A percentile compares a stretch with the other conserved stretches of the same genome.
phyloP scores from a whole-genome alignment of 352 stramenopile species.

The Phytophthora hibernalis region DNA sequence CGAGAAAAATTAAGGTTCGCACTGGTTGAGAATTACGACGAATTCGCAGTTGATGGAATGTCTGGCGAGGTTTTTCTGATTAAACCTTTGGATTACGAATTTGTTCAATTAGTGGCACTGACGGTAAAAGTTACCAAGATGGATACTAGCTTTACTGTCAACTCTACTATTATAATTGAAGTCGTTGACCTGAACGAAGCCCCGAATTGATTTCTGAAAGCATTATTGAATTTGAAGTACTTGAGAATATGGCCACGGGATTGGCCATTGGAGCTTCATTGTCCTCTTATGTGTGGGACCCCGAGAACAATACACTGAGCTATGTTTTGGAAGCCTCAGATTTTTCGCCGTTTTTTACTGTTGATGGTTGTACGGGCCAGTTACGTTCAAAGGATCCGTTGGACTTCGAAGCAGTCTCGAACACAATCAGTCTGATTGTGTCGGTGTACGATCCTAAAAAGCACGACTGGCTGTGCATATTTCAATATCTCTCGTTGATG shows the following conservation, averaged over 20 bases:
- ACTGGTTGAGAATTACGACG: slow-evolving; percentile 5
- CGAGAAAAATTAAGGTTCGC: slow-evolving; percentile 41
- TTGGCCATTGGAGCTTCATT: slow-evolving; percentile 39
- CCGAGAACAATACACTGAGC: slow-evolving; percentile 57
- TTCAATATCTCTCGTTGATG: slow-evolving; percentile 17
- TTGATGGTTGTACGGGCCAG: slow-evolving; percentile 63
- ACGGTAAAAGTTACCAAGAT: slow-evolving; percentile 27
- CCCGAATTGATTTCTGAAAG: slow-evolving; percentile 7
- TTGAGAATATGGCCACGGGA: slow-evolving; percentile 27
- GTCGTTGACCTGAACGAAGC: slow-evolving; percentile 31
- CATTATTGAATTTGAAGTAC: slow-evolving; percentile 3
- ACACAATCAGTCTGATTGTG: slow-evolving; percentile 10
- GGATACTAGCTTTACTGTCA: slow-evolving; percentile 10
- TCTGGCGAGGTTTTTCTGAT: slow-evolving; percentile 25
- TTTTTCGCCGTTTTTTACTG: slow-evolving; percentile 49
- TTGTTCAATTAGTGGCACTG: slow-evolving; percentile 4
- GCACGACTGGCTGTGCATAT: slow-evolving; percentile 8
- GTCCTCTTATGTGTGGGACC: slow-evolving; percentile 50
- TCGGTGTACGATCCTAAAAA: slow-evolving; percentile 32
- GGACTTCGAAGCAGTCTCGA: slow-evolving; percentile 46
- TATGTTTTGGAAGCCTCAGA: slow-evolving; percentile 53
- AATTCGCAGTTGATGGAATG: slow-evolving; percentile 22
- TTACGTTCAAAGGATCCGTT: slow-evolving; percentile 41
- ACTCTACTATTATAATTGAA: slow-evolving; percentile 16
- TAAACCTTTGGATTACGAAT: slow-evolving; percentile 30